phyloP scores from a whole-genome alignment of 1,139 yeast genomes.

The Hanseniaspora gamundiae region DNA sequence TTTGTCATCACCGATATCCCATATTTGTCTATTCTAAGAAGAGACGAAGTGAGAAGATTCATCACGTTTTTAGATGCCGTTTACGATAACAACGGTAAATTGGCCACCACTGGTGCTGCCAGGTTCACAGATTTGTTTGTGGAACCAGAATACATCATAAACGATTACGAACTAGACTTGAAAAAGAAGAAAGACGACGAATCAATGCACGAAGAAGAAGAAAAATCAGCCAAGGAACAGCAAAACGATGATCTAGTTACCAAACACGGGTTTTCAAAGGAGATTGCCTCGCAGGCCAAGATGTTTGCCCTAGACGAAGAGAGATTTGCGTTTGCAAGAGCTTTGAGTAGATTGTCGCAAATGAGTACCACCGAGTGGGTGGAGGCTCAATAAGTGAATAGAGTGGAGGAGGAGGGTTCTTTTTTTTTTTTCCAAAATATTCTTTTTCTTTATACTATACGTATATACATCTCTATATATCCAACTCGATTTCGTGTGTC shows the following conservation, averaged over 20 bases:
- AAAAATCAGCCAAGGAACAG: slow-evolving; percentile 8
- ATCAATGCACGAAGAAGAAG: slow-evolving; percentile 9
- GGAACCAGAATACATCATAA: slow-evolving; percentile 60
- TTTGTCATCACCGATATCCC: slow-evolving; percentile 90
- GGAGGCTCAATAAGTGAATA: slow-evolving; percentile 22
- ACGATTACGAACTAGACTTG: slow-evolving; percentile 37
- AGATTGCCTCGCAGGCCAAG: slow-evolving; percentile 62
- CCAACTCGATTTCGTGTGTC: slow-evolving; percentile 54
- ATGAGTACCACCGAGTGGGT: slow-evolving; percentile 95
- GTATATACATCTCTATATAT: slow-evolving; percentile 14
- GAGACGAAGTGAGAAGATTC: slow-evolving; percentile 80
- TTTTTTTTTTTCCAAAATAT: too few relatives aligned
- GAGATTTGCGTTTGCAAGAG: slow-evolving; percentile 91
- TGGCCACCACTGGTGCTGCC: slow-evolving; percentile 83
- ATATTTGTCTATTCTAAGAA: slow-evolving; percentile 56
- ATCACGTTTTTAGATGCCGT: slow-evolving; percentile 93
- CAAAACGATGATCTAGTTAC: slow-evolving; percentile 36
- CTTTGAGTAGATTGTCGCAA: slow-evolving; percentile 77
- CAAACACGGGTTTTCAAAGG: slow-evolving; percentile 63
- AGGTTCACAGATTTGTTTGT: slow-evolving; percentile 77
- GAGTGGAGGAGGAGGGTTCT: too few relatives aligned
- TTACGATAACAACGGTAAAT: slow-evolving; percentile 75
- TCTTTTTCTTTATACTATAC: too few relatives aligned
- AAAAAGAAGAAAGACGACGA: slow-evolving; percentile 5
- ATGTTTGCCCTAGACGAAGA: slow-evolving; percentile 89